These are phyloP conservation scores for Aciculosporium take DNA, from an alignment of 2,329 filamentous ascomycete genomes.

Conservation along the genomic window DNA sequence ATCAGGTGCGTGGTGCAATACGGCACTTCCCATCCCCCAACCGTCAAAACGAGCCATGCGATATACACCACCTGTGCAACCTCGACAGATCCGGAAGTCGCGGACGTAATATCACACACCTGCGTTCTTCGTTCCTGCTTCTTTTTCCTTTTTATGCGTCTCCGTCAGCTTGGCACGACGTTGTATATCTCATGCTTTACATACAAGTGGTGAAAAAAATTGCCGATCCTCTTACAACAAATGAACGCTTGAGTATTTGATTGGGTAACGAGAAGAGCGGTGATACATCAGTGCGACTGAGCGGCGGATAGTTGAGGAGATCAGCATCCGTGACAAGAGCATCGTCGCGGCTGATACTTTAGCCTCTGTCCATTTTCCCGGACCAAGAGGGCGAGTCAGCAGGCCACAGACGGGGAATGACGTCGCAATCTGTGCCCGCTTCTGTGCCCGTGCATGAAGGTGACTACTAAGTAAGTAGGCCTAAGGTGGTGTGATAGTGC, in stretches of 20 bases:
- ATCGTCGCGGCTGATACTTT: too few relatives aligned
- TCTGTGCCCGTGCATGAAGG: too few relatives aligned
- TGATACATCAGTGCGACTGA: background rate
- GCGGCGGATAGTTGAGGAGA: background rate
- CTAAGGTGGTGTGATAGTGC: too few relatives aligned
- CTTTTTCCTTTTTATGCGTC: background rate
- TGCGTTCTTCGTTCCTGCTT: background rate
- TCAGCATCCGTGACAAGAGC: too few relatives aligned
- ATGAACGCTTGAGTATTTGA: background rate
- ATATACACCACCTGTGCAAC: background rate
- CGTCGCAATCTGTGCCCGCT: too few relatives aligned
- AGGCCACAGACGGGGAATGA: too few relatives aligned
- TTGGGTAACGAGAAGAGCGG: background rate
- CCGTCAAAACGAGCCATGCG: background rate
- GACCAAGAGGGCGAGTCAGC: too few relatives aligned
- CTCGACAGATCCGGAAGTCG: background rate
- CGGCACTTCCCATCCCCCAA: background rate
- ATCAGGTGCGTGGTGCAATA: background rate
- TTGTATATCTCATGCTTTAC: background rate
- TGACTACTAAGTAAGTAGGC: too few relatives aligned
- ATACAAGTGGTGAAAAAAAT: background rate
- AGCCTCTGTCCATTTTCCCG: too few relatives aligned
- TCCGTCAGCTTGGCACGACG: background rate
- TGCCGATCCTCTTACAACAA: background rate
- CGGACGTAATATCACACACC: background rate